Conservation (phyloP, 495 filamentous ascomycete species). For the Thermothielavioides terrestris region DNA sequence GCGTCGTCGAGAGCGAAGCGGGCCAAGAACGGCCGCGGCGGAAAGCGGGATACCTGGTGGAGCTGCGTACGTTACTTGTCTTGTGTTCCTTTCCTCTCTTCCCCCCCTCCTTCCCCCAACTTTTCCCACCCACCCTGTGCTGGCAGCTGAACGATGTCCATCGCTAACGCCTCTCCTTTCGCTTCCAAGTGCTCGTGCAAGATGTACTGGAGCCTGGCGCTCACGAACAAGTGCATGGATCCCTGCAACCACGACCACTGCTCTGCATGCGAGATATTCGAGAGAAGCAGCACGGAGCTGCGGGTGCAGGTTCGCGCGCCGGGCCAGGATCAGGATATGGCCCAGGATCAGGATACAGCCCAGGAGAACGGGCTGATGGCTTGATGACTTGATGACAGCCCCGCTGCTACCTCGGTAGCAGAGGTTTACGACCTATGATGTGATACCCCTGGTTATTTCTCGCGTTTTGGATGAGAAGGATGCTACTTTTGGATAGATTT, state of each 20-base stretch:
- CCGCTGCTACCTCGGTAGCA: too few relatives aligned
- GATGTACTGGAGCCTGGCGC: not conserved
- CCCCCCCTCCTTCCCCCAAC: not conserved
- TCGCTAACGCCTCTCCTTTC: not conserved
- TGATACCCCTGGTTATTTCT: slow-evolving; percentile 1
- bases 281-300: not conserved
- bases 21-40: not conserved
- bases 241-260: slow-evolving; percentile 1
- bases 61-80: slow-evolving; percentile 6
- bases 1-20: not conserved
- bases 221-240: slow-evolving; percentile 1
- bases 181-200: slow-evolving; percentile 5
- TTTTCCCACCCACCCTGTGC: not conserved
- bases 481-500: not conserved
- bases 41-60: slow-evolving; percentile 1
- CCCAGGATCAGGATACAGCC: too few relatives aligned
- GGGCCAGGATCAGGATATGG: too few relatives aligned
- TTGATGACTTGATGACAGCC: not conserved
- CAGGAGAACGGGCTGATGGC: not conserved
- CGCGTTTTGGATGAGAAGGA: not conserved
- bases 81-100: not conserved
- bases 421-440: not conserved
- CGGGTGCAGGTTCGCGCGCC: not conserved
- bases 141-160: too few relatives aligned
- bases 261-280: not conserved